Base-by-base conservation (phyloP, 2,329 filamentous ascomycete species). In the Exophiala spinifera region DNA sequence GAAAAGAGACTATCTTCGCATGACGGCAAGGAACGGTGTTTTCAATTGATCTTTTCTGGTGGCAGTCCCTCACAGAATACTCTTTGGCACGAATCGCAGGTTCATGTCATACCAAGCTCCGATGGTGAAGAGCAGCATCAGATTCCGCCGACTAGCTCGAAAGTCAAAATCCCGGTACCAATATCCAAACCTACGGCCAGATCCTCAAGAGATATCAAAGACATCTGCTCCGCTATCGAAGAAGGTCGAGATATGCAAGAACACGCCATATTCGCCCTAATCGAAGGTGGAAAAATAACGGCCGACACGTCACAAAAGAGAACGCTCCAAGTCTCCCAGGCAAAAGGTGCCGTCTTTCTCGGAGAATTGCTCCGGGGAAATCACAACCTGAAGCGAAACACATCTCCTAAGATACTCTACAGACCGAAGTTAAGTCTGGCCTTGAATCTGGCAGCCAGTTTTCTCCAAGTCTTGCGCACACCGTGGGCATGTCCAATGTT, bases 71-170 rank as follows among this genome's bases (percentile, higher is more conserved):
- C 20, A 14, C 25, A 47, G 7, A 21, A 53, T 10, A 36, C 4
- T 5, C 25, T 48, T 19, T 53, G 50, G 50, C 50, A 46, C 17
- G 50, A 53, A 23, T 31, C 23, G 13, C 47, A 14, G 14, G 50
- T 53, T 8, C 17, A 53, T 13, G 31, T 53, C 11, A 31, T 31
- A 10, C 28, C 28, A 10, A 10, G 28, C 28, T 31, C 28, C 7
- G 11, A 11, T 8, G 28, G 11, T 10, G 28, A 25, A 25, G 23
- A 8, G 28, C 28, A 10, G 6, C 28, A 31, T 31, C 28, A 31
- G 28, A 31, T 2, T 3, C 28, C 3, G 4, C 11, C 28, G 8
- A 31, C 11, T 17, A 5, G 7, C 23, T 20, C 7, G 17, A 36
- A 34, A 23, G 46, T 21, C 50, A 17, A 5, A 47, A 51, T 34